phyloP scores from a whole-genome alignment of 177 flowering plant species.

The Vitis hybrid region DNA sequence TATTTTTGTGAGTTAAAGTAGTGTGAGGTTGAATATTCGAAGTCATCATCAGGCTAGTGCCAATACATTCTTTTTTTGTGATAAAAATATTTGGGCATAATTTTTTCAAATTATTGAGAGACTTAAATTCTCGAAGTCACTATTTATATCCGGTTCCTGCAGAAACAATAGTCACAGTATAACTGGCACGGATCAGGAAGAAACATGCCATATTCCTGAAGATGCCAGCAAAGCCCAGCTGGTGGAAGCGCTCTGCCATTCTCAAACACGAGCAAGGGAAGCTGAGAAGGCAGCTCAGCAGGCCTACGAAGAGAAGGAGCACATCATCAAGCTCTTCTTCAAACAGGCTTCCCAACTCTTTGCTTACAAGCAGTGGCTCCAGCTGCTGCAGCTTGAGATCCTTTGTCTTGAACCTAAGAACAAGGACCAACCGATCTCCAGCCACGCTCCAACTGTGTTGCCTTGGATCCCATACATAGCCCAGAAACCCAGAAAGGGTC shows the following conservation, averaged over 20 bases:
- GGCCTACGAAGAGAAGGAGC: conserved; percentile 23
- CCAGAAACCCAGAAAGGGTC: conserved; percentile 5
- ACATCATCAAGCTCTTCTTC: conserved; percentile 18
- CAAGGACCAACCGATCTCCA: conserved; percentile 10
- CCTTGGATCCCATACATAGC: conserved; percentile 9
- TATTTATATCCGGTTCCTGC: neutral
- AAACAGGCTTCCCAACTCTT: conserved; percentile 25
- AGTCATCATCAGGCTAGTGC: too few relatives aligned
- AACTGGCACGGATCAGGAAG: neutral
- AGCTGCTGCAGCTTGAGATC: conserved; percentile 22
- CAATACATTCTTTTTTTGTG: too few relatives aligned
- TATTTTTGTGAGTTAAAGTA: too few relatives aligned
- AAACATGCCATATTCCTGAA: neutral
- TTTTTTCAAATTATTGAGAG: too few relatives aligned
- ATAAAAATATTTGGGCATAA: too few relatives aligned
- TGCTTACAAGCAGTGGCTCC: conserved; percentile 32
- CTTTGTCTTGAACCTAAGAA: conserved; percentile 13
- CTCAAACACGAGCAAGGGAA: conserved; percentile 28
- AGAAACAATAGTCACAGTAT: neutral
- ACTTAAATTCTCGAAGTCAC: too few relatives aligned
- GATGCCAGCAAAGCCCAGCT: conserved; percentile 17
- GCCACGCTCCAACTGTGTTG: conserved; percentile 6
- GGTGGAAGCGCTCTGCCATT: conserved; percentile 26
- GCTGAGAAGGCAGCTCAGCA: conserved; percentile 26
- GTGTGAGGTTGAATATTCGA: too few relatives aligned